A percentile compares a stretch with the other conserved stretches of the same genome.
These are phyloP conservation scores for Meyerozyma carpophila DNA, from an alignment of 1,139 yeast genomes.

Conservation along the genomic window DNA sequence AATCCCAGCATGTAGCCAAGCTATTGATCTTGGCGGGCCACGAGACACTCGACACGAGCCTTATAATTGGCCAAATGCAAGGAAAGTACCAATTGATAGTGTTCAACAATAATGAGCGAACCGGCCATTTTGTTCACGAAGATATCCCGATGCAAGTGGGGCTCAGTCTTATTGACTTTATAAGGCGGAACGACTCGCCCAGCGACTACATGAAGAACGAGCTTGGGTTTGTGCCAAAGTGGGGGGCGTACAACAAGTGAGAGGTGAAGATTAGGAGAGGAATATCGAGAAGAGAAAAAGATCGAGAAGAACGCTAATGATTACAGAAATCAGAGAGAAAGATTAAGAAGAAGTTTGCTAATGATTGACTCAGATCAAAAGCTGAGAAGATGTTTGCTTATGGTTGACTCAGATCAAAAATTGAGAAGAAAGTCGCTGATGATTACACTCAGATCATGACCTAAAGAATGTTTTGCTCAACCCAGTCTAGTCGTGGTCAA, in stretches of 20 bases:
- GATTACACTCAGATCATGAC: no score
- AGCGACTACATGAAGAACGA: conserved; percentile 33
- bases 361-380: no score
- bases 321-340: conserved; percentile 11
- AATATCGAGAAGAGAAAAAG: conserved; percentile 12
- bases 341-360: conserved; percentile 17
- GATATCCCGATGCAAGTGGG: conserved; percentile 74
- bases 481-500: no score
- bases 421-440: no score
- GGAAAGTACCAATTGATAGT: conserved; percentile 88
- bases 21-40: conserved; percentile 83
- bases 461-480: no score
- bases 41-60: conserved; percentile 75
- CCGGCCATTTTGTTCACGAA: conserved; percentile 93
- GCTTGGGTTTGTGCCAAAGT: conserved; percentile 39
- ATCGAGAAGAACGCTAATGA: conserved; percentile 16
- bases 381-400: no score
- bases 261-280: conserved; percentile 23
- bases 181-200: conserved; percentile 39
- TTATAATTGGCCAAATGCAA: conserved; percentile 96
- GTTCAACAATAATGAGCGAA: conserved; percentile 49
- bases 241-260: conserved; percentile 36
- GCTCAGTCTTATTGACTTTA: conserved; percentile 44
- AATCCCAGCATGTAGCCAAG: conserved; percentile 44
- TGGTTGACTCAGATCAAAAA: no score